Percentiles rank a stretch among this genome's conserved stretches.
These are phyloP conservation scores for Fraxinus quadrangulata DNA, from an alignment of 257 asterid species.

Conservation along the genomic window DNA sequence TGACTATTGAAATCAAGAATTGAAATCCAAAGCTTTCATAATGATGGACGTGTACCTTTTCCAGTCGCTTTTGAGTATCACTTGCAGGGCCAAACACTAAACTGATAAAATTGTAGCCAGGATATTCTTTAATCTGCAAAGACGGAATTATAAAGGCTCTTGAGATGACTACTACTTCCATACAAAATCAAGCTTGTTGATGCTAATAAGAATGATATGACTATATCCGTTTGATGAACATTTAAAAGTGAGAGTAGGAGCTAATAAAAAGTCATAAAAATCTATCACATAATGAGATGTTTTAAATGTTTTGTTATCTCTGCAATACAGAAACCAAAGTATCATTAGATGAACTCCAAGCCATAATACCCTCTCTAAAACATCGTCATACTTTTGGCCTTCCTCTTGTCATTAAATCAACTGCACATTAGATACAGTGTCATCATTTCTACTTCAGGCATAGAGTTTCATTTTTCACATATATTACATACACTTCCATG, in stretches of 20 bases:
- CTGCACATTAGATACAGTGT: neutral
- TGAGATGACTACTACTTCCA: constrained; percentile 19
- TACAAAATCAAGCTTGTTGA: constrained; percentile 11
- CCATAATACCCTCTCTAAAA: neutral
- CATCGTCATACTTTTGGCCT: neutral
- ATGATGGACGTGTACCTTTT: constrained; percentile 59
- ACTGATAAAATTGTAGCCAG: constrained; percentile 63
- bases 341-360: neutral
- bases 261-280: neutral
- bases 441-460: neutral
- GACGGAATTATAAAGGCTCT: constrained; percentile 29
- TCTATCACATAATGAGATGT: neutral
- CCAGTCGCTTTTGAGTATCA: constrained; percentile 78
- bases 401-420: neutral
- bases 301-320: neutral
- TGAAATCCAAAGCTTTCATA: constrained; percentile 17
- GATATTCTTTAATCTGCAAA: constrained; percentile 76
- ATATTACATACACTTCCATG: neutral
- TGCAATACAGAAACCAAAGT: constrained; percentile 1
- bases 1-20: constrained; percentile 17
- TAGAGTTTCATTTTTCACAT: neutral
- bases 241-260: neutral
- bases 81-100: constrained; percentile 65
- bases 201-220: neutral
- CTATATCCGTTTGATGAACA: no score